phyloP scores from a whole-genome alignment of 2,329 filamentous ascomycete species.

The Pseudogymnoascus sp. region DNA sequence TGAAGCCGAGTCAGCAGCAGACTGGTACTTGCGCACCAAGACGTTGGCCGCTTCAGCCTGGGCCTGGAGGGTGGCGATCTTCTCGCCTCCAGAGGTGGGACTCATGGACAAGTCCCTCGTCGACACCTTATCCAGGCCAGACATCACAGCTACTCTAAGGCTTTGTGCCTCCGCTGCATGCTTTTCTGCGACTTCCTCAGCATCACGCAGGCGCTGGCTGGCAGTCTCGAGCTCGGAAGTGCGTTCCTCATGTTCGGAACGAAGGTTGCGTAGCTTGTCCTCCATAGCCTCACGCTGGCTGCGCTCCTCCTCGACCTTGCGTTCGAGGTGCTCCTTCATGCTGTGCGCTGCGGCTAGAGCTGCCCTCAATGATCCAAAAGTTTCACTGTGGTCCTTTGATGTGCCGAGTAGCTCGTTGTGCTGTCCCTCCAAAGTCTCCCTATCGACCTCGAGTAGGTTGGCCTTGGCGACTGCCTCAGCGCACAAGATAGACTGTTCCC shows the following conservation, averaged over 20 bases:
- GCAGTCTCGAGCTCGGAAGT: slow-evolving; percentile 68
- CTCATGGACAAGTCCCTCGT: slow-evolving; percentile 42
- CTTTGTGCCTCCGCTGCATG: slow-evolving; percentile 80
- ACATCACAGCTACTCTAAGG: slow-evolving; percentile 74
- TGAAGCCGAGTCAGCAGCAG: slow-evolving; percentile 75
- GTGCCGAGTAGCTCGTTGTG: slow-evolving; percentile 60
- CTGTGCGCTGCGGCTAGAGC: slow-evolving; percentile 73
- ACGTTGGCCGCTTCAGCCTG: slow-evolving; percentile 72
- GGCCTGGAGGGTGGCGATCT: slow-evolving; percentile 64
- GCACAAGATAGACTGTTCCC: slow-evolving; percentile 72
- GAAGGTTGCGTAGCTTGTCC: slow-evolving; percentile 65
- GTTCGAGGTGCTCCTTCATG: slow-evolving; percentile 68
- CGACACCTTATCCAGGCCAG: slow-evolving; percentile 69
- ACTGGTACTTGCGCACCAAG: slow-evolving; percentile 80
- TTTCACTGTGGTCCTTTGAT: slow-evolving; percentile 59
- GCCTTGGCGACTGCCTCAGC: slow-evolving; percentile 68
- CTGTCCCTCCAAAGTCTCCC: slow-evolving; percentile 63
- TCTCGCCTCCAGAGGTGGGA: slow-evolving; percentile 50
- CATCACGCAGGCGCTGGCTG: slow-evolving; percentile 68
- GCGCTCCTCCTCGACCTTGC: slow-evolving; percentile 76
- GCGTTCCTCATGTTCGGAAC: slow-evolving; percentile 73
- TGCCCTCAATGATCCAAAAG: slow-evolving; percentile 66
- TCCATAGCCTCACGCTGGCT: slow-evolving; percentile 67
- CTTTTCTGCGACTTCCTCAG: slow-evolving; percentile 80
- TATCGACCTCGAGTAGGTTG: slow-evolving; percentile 76